Conservation (phyloP, 2,329 filamentous ascomycete species). For the Metarhizium robertsii region DNA sequence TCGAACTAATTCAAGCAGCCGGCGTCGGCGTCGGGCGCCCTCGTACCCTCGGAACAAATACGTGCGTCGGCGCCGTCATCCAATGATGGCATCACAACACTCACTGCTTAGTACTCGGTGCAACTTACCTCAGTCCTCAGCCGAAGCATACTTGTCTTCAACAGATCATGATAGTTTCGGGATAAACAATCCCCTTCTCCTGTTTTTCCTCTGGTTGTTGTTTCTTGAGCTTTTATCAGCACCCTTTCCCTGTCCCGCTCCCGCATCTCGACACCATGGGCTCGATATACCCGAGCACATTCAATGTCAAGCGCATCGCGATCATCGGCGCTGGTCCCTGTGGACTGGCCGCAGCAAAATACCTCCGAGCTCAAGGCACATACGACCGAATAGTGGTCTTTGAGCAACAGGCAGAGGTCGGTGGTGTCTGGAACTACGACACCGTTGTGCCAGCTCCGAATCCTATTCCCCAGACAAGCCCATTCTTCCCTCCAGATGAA, state of each 20-base stretch:
- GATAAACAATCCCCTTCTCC: too few relatives aligned
- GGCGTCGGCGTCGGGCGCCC: too few relatives aligned
- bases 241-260: not conserved
- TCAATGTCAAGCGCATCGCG: constrained; percentile 54
- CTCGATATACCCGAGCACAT: constrained; percentile 20
- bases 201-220: too few relatives aligned
- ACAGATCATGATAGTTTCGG: too few relatives aligned
- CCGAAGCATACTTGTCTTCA: too few relatives aligned
- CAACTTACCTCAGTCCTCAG: too few relatives aligned
- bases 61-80: too few relatives aligned
- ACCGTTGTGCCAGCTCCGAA: constrained; percentile 34
- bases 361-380: constrained; percentile 57
- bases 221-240: not conserved
- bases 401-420: constrained; percentile 68
- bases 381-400: constrained; percentile 68
- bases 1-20: too few relatives aligned
- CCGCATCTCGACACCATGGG: constrained; percentile 14
- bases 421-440: constrained; percentile 82
- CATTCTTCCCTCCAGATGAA: constrained; percentile 51
- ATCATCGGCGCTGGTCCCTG: constrained; percentile 77
- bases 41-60: too few relatives aligned
- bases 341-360: constrained; percentile 73
- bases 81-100: too few relatives aligned
- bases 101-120: too few relatives aligned
- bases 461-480: constrained; percentile 60